Evolutionary conservation across 2,329 filamentous ascomycete genomes (phyloP), one percentile per base, ranked within the genome.

Genomic region (Tolypocladium ophioglossoides): DNA sequence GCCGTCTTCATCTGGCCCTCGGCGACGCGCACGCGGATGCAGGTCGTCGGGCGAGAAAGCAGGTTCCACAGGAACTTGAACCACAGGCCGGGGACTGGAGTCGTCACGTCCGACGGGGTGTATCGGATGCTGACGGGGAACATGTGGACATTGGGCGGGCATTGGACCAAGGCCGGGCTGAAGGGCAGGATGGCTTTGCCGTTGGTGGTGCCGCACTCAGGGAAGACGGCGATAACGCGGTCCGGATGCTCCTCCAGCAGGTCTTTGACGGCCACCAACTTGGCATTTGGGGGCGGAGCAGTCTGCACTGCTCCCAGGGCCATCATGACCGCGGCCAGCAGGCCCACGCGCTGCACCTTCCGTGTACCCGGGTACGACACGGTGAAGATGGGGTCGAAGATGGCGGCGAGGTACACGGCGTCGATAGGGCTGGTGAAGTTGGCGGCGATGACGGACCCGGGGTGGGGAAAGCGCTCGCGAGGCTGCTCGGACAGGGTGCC

Each of bases 311-410:
- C 74, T 4, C 81, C 76, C 52, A 96, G 85, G 3, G 90, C 87
- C 57, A 85, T 83, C 22, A 85, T 64, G 50, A 95, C 83, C 50
- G 91, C 91, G 62, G 83, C 75, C 46, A 91, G 76, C 6, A 97
- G 82, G 4, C 87, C 86, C 49, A 97, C 82, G 48, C 79, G 86
- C 62, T 86, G 83, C 30, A 99, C 87, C 56, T 84, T 81, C 49
- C 83, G 80, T 3, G 84, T 86, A 56, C 78, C 75, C 0, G 91
- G 90, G 69, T 90, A 96, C 0, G 87, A 89, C 48, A 88, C 76
- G 12, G 91, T 95, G 73, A 99, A 97, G 68, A 99, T 80, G 3
- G 94, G 94, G 68, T 96, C 90, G 75, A 97, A 99, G 65, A 97
- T 90, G 58, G 91, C 91, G 56, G 94, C 90, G 27, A 99, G 84